A percentile compares a stretch with the other conserved stretches of the same genome.
These are phyloP conservation scores for Neocucurbitaria cava DNA, from an alignment of 2,329 filamentous ascomycete species.

Conservation along the genomic window DNA sequence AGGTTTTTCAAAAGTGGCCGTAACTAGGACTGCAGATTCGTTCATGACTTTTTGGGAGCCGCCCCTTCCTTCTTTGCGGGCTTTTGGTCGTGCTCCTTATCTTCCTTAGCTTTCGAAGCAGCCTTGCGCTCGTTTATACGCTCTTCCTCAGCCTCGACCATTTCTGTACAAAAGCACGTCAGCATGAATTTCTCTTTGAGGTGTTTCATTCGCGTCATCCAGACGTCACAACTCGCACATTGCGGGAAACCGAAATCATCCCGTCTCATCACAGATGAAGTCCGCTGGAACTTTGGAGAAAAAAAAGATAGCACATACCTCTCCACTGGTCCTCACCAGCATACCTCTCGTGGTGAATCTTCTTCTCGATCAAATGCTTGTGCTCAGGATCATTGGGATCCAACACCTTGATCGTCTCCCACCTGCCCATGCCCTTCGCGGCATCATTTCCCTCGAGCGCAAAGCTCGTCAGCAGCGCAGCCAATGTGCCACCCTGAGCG, in stretches of 20 bases:
- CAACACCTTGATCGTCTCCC: slow-evolving; percentile 82
- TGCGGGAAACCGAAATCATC: too few relatives aligned
- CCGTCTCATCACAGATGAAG: too few relatives aligned
- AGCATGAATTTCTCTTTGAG: slow-evolving; percentile 13
- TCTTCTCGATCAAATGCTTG: slow-evolving; percentile 84
- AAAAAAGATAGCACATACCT: slow-evolving; percentile 59
- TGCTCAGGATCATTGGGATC: slow-evolving; percentile 84
- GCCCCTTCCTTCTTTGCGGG: slow-evolving; percentile 32
- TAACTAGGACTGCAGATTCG: slow-evolving; percentile 2
- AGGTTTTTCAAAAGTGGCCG: background rate
- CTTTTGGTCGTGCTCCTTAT: slow-evolving; percentile 24
- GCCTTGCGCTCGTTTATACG: slow-evolving; percentile 60
- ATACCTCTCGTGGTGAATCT: slow-evolving; percentile 85
- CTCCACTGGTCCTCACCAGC: slow-evolving; percentile 93
- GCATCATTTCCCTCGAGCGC: slow-evolving; percentile 84
- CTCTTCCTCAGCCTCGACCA: slow-evolving; percentile 81
- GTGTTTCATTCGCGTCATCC: too few relatives aligned
- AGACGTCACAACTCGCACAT: too few relatives aligned
- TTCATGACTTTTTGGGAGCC: background rate
- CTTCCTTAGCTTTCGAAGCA: slow-evolving; percentile 20
- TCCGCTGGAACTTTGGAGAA: background rate
- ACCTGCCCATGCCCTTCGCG: slow-evolving; percentile 75
- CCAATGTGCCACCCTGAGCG: slow-evolving; percentile 86
- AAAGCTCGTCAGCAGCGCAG: slow-evolving; percentile 81
- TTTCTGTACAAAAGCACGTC: slow-evolving; percentile 62